A percentile compares a stretch with the other conserved stretches of the same genome.
Conservation (phyloP, 768 basidiomycete genomes). For the Mycena crocata region DNA sequence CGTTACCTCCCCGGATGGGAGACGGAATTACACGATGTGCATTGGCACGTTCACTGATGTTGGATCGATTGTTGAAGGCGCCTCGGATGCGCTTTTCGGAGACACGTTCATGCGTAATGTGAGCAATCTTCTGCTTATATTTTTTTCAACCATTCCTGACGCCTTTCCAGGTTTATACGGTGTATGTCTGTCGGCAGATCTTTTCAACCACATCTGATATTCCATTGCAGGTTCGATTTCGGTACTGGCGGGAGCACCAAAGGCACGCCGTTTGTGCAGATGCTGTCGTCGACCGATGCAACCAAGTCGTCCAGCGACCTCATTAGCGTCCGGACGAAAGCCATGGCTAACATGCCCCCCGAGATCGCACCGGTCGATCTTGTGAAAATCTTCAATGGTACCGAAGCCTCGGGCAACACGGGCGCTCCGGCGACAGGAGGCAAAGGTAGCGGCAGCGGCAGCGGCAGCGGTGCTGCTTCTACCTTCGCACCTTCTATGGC, state of each 20-base stretch:
- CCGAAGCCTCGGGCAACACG: constrained; percentile 7
- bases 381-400: constrained; percentile 30
- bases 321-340: constrained; percentile 6
- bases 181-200: no score
- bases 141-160: background rate
- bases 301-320: constrained; percentile 15
- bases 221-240: constrained; percentile 25
- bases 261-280: constrained; percentile 25
- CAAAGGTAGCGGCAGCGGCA: background rate
- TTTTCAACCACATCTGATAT: background rate
- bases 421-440: constrained; percentile 1
- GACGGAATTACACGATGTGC: constrained; percentile 26
- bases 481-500: constrained; percentile 1
- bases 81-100: constrained; percentile 26
- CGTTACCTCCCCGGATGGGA: constrained; percentile 26
- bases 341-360: constrained; percentile 28
- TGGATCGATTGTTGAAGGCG: constrained; percentile 16
- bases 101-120: constrained; percentile 30
- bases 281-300: constrained; percentile 27
- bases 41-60: constrained; percentile 27
- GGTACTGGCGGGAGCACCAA: constrained; percentile 24
- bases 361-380: constrained; percentile 23
- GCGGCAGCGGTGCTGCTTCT: background rate
- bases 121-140: constrained; percentile 1
- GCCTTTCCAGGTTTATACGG: no score